These are phyloP conservation scores for Penicillium goetzii DNA, from an alignment of 495 filamentous ascomycete species.

Conservation along the genomic window DNA sequence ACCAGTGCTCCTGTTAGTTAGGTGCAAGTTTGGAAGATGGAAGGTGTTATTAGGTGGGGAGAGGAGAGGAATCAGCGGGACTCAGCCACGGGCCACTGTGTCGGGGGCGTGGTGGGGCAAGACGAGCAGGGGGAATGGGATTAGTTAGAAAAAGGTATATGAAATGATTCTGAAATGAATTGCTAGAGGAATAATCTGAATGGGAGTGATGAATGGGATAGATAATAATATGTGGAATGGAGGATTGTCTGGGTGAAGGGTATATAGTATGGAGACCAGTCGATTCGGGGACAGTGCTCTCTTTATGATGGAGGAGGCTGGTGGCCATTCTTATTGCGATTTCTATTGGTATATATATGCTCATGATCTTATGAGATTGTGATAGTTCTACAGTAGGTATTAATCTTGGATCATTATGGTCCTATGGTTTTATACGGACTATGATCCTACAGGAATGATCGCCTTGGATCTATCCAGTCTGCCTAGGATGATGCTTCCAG, in stretches of 20 bases:
- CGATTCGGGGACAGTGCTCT: not conserved
- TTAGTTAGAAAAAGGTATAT: not conserved
- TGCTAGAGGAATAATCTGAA: not conserved
- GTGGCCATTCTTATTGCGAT: not conserved
- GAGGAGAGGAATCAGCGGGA: conserved; percentile 15
- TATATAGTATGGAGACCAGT: not conserved
- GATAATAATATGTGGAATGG: not conserved
- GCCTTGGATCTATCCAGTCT: conserved; percentile 6
- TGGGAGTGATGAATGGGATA: not conserved
- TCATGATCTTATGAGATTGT: not conserved
- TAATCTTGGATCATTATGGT: not conserved
- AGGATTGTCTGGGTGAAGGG: not conserved
- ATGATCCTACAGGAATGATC: not conserved
- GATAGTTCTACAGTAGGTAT: not conserved
- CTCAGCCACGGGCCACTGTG: conserved; percentile 24
- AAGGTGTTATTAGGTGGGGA: conserved; percentile 10
- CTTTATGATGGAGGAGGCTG: not conserved
- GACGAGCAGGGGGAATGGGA: not conserved
- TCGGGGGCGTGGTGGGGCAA: conserved; percentile 16
- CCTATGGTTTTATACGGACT: not conserved
- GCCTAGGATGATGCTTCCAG: not conserved
- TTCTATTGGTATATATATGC: not conserved
- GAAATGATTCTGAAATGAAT: not conserved
- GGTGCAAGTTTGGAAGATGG: conserved; percentile 5
- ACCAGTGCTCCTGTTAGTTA: not conserved